Percentiles rank a stretch among this genome's conserved stretches.
Conservation (phyloP, 805 yeast species). For the Sugiyamaella qingdaonensis region DNA sequence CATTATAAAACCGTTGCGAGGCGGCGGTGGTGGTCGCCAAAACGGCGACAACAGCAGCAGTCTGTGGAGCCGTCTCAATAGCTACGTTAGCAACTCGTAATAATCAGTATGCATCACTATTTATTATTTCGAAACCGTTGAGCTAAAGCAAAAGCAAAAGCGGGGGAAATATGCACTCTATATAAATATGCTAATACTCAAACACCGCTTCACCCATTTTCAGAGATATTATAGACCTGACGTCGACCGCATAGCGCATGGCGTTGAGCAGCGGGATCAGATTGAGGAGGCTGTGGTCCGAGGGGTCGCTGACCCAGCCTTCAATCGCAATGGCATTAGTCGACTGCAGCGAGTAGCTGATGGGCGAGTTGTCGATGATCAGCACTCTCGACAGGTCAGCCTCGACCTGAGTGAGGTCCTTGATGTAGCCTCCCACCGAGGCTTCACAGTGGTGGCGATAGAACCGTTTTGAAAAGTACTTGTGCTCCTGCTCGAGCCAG, state of each 20-base stretch:
- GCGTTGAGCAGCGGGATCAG: conserved; percentile 76
- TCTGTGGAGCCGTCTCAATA: conserved; percentile 13
- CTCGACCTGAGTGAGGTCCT: conserved; percentile 53
- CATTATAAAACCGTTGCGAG: conserved; percentile 60
- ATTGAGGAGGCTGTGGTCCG: conserved; percentile 76
- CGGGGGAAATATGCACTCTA: not conserved
- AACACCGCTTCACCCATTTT: conserved; percentile 67
- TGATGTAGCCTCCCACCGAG: conserved; percentile 79
- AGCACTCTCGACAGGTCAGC: conserved; percentile 64
- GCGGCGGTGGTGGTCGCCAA: conserved; percentile 38
- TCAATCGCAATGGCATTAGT: conserved; percentile 89
- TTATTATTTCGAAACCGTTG: not conserved
- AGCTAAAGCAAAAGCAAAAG: not conserved
- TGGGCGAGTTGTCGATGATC: conserved; percentile 89
- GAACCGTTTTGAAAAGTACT: conserved; percentile 53
- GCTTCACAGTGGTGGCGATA: conserved; percentile 77
- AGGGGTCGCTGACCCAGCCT: conserved; percentile 98
- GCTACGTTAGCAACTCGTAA: conserved; percentile 10
- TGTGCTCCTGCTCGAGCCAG: conserved; percentile 69
- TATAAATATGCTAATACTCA: conserved; percentile 14
- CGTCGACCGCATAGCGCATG: conserved; percentile 77
- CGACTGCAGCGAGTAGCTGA: conserved; percentile 67
- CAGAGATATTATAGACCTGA: conserved; percentile 68
- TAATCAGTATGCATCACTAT: conserved; percentile 1
- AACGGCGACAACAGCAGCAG: conserved; percentile 6